phyloP scores from a whole-genome alignment of 371 early-diverging fungal genomes.

The Mortierella sp. region DNA sequence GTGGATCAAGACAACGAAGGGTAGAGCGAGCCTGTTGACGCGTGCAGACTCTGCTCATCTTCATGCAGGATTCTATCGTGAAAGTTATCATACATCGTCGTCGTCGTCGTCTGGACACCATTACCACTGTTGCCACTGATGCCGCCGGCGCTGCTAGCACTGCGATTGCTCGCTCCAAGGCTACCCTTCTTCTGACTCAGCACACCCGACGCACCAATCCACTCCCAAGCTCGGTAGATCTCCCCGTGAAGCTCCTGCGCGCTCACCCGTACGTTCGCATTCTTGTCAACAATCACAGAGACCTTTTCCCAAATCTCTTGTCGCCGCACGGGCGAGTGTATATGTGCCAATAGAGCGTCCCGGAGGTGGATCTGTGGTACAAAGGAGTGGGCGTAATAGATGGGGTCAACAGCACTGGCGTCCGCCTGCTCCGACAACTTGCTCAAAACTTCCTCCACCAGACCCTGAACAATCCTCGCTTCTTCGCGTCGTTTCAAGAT shows the following conservation, averaged over 20 bases:
- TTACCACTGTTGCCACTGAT: not conserved
- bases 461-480: constrained; percentile 8
- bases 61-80: not conserved
- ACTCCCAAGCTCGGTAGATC: constrained; percentile 44
- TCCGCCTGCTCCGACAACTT: constrained; percentile 40
- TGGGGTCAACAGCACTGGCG: constrained; percentile 19
- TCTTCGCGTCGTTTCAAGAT: constrained; percentile 22
- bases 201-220: constrained; percentile 39
- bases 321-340: constrained; percentile 13
- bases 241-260: constrained; percentile 36
- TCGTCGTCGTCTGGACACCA: not conserved
- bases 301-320: constrained; percentile 43
- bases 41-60: not conserved
- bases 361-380: constrained; percentile 37
- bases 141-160: not conserved
- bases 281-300: constrained; percentile 18
- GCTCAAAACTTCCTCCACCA: constrained; percentile 21
- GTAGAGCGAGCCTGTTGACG: not conserved
- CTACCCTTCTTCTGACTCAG: constrained; percentile 7
- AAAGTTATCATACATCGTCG: not conserved
- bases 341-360: constrained; percentile 29
- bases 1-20: not conserved
- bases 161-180: not conserved
- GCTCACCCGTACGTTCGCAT: constrained; percentile 36
- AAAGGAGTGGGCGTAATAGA: constrained; percentile 21